Base-by-base conservation (phyloP, 1,139 yeast genomes). In the Blastobotrys aristatus region DNA sequence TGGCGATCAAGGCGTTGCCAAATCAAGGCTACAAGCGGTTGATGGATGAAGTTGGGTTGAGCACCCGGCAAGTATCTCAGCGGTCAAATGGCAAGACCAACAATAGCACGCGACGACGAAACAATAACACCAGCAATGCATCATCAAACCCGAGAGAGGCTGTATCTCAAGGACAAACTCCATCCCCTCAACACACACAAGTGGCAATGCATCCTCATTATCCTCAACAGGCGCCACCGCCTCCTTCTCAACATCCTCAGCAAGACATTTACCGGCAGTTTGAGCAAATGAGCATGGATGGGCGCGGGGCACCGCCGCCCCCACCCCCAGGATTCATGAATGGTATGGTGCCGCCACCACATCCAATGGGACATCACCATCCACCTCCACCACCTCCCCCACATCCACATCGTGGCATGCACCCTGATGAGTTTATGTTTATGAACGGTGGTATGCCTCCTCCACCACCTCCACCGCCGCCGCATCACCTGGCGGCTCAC, bases 41-140 rank as follows among this genome's bases (percentile, higher is more conserved):
- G 50, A 79, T 90, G 79, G 97, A 92, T 57, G 97, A 92, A 65
- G 94, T 89, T 54, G 97, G 97, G 6, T 71, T 90, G 46, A 49
- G 60, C 7, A 57, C 63, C 17, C 57, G 64, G n/a, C 42, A 50
- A 4, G 26, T 49, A 24, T 44, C 50, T 5, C 48, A 42, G 24
- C 46, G 49, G 33, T 38, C 44, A 17, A 51, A 43, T 48, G 46
- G 30, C 45, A 48, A 40, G 44, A 37, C 30, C 32, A 24, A 18
- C 42, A 26, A 27, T 40, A 40, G 17, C 37, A 40, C 13, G 40
- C 21, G 18, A 38, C 40, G 17, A 37, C 17, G 20, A 17, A 38
- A 26, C 30, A 24, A 22, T 16, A 26, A 26, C 18, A 38, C 6
- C 10, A 36, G 21, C 31, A 38, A 24, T 5, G 27, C 16, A 17